Base-by-base conservation (phyloP, 495 filamentous ascomycete species). In the Aspergillus nanangensis region DNA sequence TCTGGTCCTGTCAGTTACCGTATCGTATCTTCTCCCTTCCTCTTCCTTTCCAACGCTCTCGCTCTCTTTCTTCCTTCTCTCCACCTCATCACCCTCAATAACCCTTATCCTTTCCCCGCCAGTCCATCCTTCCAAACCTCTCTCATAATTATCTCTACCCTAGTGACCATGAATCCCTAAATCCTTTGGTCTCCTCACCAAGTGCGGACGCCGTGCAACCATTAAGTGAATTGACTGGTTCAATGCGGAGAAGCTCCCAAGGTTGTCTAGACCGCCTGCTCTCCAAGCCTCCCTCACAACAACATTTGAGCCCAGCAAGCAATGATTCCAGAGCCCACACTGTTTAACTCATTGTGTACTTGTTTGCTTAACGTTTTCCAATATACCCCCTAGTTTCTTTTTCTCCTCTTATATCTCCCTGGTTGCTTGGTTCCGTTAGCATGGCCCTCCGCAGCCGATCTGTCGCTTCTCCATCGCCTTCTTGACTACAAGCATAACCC, bases 231-330 rank as follows among this genome's bases (percentile, higher is more conserved):
- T 29, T 49, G 48, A 44, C 53, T 41, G 31, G 40, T 55, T 70
- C 41, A 51, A 66, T 73, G 70, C 68, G 70, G 68, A 70, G 68
- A 71, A 72, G 69, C 66, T 67, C 57, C 48, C 54, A 61, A 51
- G 57, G 52, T 56, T 57, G 54, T 61, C 55, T 56, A 57, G 55
- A 59, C 56, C 53, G 47, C 44, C 52, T 50, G 45, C 60, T 58
- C 55, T 52, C 46, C 47, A 41, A 64, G 56, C 53, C 58, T 57
- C 62, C 51, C 55, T 38, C 43, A 38, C 25, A 29, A 5, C 25
- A 29, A 29, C 25, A 29, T 29, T 11, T 11, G n/a, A n/a, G n/a
- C 25, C 25, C 25, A 51, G 42, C 52, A 54, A 53, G 52, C 51
- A 49, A 67, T 66, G 58, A 55, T 38, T 51, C 38, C 51, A 42